Evolutionary conservation across 1,284 basidiomycete species (phyloP), one percentile per base, ranked within the genome.

Genomic region (Vanrija pseudolonga): DNA sequence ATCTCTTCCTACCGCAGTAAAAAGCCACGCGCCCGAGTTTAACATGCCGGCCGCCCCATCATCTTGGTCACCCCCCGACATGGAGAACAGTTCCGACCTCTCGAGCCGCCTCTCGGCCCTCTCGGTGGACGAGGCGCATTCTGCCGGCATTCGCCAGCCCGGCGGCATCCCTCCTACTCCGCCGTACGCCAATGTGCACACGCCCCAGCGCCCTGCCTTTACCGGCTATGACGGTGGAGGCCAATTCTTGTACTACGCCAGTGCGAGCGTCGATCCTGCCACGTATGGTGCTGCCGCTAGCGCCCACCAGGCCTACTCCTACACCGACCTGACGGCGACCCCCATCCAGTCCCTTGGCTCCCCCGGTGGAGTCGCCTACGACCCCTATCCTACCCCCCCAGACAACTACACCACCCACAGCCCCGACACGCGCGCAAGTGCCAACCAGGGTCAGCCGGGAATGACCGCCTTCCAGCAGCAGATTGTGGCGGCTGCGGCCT

Each of bases 201-300:
- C 49, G 36, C 42, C 52, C 17, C 49, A 50, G 22, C 57, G 53
- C 47, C 46, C 55, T 9, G 42, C 50, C 32, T 52, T 49, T 44
- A 36, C 49, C 37, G 41, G 48, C 39, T 47, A 47, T 28, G 52
- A 54, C 38, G 44, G 36, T 9, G 24, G 28, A 17, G 45, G 36
- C 41, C 54, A 24, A 20, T 56, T 24, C 50, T 42, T 59, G 28
- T 59, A 55, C 53, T 59, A 52, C 28, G 45, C 49, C 43, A 20
- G 40, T 5, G 56, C 43, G 26, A 38, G n/a, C 26, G n/a, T 52
- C 26, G 52, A 53, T 41, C 46, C 52, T 2, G 46, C 52, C 41
- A 12, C 24, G 23, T 18, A 26, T 14, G 4, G 40, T 37, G 28
- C 28, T 18, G 23, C n/a, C 4, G 44, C 44, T 6, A 20, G 26